Percentiles rank a stretch among this genome's conserved stretches.
Evolutionary conservation across 2,329 filamentous ascomycete genomes (phyloP).

Genomic region (Monilinia fructicola): DNA sequence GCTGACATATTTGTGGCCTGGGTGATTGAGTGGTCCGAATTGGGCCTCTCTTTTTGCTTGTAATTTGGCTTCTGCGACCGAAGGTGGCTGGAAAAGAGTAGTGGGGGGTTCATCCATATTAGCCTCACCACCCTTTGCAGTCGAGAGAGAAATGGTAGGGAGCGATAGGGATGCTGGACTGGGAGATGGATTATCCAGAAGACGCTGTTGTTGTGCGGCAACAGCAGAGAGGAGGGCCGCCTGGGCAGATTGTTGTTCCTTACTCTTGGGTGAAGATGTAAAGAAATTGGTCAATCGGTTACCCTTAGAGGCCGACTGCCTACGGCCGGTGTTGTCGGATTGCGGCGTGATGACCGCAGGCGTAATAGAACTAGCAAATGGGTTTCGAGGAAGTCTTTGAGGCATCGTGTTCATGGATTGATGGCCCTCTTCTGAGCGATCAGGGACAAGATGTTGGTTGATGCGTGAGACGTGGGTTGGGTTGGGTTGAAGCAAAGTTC

Average conservation of each 20-base stretch:
- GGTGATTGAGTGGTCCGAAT: constrained; percentile 81
- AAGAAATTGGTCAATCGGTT: constrained; percentile 83
- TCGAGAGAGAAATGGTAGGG: constrained; percentile 89
- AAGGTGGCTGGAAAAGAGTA: constrained; percentile 84
- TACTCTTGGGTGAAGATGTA: constrained; percentile 74
- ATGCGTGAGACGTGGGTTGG: not conserved
- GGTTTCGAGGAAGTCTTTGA: constrained; percentile 42
- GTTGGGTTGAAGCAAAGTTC: not conserved
- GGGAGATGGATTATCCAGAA: constrained; percentile 52
- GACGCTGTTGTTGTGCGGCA: constrained; percentile 60
- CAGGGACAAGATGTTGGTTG: constrained; percentile 17
- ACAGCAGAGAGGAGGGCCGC: constrained; percentile 64
- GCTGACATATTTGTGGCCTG: constrained; percentile 84
- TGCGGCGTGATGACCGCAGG: constrained; percentile 36
- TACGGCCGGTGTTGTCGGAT: constrained; percentile 44
- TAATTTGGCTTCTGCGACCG: constrained; percentile 75
- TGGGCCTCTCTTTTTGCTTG: constrained; percentile 81
- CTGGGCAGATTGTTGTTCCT: constrained; percentile 63
- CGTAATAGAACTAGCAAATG: constrained; percentile 39
- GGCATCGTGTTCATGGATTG: constrained; percentile 39
- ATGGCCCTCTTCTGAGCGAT: constrained; percentile 25
- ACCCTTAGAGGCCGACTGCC: constrained; percentile 64
- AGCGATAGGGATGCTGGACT: constrained; percentile 73
- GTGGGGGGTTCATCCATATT: constrained; percentile 71
- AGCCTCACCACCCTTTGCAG: constrained; percentile 73